Base-by-base conservation (phyloP, 202 grass and related monocot genomes). In the Elaeis oleifera region DNA sequence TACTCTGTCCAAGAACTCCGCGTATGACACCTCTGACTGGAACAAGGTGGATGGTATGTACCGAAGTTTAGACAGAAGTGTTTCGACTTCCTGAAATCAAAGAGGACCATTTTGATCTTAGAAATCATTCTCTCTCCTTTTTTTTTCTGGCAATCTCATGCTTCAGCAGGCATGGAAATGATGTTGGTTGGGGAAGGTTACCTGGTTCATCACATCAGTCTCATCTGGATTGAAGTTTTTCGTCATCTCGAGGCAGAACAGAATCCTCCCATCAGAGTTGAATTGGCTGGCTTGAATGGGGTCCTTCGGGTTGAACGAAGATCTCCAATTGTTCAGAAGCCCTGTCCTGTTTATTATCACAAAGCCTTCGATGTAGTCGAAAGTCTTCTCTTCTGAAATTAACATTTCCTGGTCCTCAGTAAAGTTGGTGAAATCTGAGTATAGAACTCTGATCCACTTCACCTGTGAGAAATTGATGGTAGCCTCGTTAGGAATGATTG, bases 281-380 rank as follows among this genome's bases (percentile, higher is more conserved):
- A 99, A 99, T 53, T 84, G 74, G 80, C 75, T 82, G 11, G 94
- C 94, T 28, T 80, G 82, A 52, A 81, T 74, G 5, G 82, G 88
- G 69, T 89, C 88, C 49, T 84, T 80, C 3, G 88, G 88, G 68
- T 82, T 85, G 80, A 99, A 99, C 4, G 94, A 99, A 2, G 80
- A 86, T 53, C 88, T 79, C 94, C 94, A 99, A 66, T 87, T 94
- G 82, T 94, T 99, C 26, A 99, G 76, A 51, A 99, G 77, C 4
- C 88, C 88, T n/a, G 94, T 99, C 74, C 80, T 81, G 62, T 99
- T 99, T 69, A 99, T 99, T 71, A 82, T 99, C 62, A 89, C 94
- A 64, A 99, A 94, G 7, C 94, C 94, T 62, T 99, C 94, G 28
- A 99, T 78, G 73, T 99, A 99, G 69, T 99, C 88, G 49, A 99